Conservation (phyloP, 2,329 filamentous ascomycete genomes). For the Huntiella savannae region DNA sequence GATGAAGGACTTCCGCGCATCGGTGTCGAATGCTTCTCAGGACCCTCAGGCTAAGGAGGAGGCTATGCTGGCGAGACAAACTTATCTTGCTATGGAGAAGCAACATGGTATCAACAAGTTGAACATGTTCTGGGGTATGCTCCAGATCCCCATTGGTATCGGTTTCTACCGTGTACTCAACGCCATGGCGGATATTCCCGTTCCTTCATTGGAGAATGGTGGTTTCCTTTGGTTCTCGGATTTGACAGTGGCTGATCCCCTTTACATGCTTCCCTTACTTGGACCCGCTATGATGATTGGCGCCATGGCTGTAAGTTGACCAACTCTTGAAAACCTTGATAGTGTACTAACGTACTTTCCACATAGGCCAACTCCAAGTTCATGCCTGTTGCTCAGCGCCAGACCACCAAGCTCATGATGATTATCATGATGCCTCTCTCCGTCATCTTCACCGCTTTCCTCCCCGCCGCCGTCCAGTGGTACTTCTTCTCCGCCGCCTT, state of each 20-base stretch:
- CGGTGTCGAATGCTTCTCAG: constrained; percentile 21
- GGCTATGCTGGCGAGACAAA: constrained; percentile 16
- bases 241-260: constrained; percentile 58
- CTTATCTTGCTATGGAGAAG: constrained; percentile 13
- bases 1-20: constrained; percentile 22
- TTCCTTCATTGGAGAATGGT: constrained; percentile 56
- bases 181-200: constrained; percentile 58
- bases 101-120: constrained; percentile 19
- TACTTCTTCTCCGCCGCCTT: constrained; percentile 26
- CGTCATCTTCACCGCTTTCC: constrained; percentile 26
- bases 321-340: neutral
- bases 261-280: constrained; percentile 49
- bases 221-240: constrained; percentile 64
- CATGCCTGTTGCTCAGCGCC: constrained; percentile 17
- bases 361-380: constrained; percentile 21
- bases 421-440: constrained; percentile 25
- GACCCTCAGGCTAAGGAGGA: constrained; percentile 9
- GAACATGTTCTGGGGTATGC: constrained; percentile 21
- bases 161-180: constrained; percentile 63
- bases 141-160: constrained; percentile 49
- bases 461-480: constrained; percentile 29
- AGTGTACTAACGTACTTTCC: constrained; percentile 11
- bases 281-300: constrained; percentile 37
- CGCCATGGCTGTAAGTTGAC: constrained; percentile 30
- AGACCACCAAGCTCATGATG: constrained; percentile 24